Base-by-base conservation (phyloP, 176 grass and related monocot species). In the Saccharum officinarum region DNA sequence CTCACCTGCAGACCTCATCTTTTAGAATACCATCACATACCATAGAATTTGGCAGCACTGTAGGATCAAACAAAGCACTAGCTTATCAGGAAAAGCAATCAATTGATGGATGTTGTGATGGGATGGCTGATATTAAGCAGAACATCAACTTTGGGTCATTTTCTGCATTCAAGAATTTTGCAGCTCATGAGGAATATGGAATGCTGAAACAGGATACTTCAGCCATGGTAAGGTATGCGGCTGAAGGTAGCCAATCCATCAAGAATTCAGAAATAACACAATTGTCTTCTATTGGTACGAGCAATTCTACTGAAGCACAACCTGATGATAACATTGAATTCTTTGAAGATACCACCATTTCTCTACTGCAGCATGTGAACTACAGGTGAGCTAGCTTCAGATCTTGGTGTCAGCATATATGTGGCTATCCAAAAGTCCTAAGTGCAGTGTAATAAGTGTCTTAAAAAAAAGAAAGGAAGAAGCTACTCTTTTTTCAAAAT, bases 81-180 rank as follows among this genome's bases (percentile, higher is more conserved):
- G 33, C 30, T 30, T 33, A 77, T 81, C 49, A 76, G 63, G 63
- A 75, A 76, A 75, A 85, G 3, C 70, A 80, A 79, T 33, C 64
- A 41, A 71, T 42, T 86, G 30, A 80, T 73, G 42, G 63, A 65
- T 41, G 55, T 45, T 64, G n/a, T 73, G 37, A 28, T 80, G 54
- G 63, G 22, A 86, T 80, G 22, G 15, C 54, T 64, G 23, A 22
- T 50, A 1, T 33, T 80, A 16, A 25, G 49, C 44, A 80, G 30
- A 80, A 14, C 41, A 28, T 13, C 20, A 65, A 52, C 46, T 60
- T 15, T 63, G 30, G 20, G 47, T 64, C 54, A 26, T 64, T 62
- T 80, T 7, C 64, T 71, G 71, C 38, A 36, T 28, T 62, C 18
- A 26, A 62, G 8, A 12, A 63, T 8, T 85, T 68, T 38, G 3